Evolutionary conservation across 768 basidiomycete genomes (phyloP).

Genomic region (Calocybe gangraenosa): DNA sequence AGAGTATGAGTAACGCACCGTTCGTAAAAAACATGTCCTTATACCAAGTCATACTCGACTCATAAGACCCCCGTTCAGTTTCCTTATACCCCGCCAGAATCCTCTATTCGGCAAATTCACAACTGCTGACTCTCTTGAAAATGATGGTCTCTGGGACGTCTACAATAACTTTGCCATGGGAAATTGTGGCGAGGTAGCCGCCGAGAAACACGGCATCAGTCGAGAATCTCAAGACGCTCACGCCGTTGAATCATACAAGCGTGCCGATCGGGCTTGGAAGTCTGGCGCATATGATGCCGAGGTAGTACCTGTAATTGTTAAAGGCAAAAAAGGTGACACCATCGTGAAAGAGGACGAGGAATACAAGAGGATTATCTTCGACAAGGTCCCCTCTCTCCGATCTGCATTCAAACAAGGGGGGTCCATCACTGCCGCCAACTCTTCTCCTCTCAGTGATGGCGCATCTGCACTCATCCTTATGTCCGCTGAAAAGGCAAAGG

Average conservation of each 20-base stretch:
- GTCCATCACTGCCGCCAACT: conserved; percentile 94
- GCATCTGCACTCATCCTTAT: conserved; percentile 94
- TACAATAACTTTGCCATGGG: conserved; percentile 99
- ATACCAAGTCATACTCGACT: not conserved
- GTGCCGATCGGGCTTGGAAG: conserved; percentile 89
- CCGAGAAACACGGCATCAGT: conserved; percentile 76
- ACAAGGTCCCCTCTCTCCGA: conserved; percentile 85
- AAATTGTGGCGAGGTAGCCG: conserved; percentile 87
- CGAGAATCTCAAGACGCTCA: conserved; percentile 88
- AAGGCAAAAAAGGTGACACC: conserved; percentile 91
- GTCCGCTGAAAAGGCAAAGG: conserved; percentile 89
- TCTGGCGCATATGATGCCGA: conserved; percentile 81
- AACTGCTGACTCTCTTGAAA: conserved; percentile 81
- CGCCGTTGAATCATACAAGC: conserved; percentile 93
- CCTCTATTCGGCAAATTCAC: conserved; percentile 88
- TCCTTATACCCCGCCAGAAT: conserved; percentile 77
- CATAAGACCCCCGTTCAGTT: conserved; percentile 39
- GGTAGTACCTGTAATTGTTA: conserved; percentile 85
- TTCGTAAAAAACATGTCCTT: conserved; percentile 42
- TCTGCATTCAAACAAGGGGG: conserved; percentile 91
- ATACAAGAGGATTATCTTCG: conserved; percentile 93
- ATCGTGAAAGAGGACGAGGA: conserved; percentile 95
- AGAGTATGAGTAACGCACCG: conserved; percentile 99
- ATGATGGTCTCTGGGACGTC: conserved; percentile 94
- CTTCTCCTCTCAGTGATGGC: conserved; percentile 92